These are phyloP conservation scores for Magnaporthiopsis rhizophila DNA, from an alignment of 2,329 filamentous ascomycete genomes.

Conservation along the genomic window DNA sequence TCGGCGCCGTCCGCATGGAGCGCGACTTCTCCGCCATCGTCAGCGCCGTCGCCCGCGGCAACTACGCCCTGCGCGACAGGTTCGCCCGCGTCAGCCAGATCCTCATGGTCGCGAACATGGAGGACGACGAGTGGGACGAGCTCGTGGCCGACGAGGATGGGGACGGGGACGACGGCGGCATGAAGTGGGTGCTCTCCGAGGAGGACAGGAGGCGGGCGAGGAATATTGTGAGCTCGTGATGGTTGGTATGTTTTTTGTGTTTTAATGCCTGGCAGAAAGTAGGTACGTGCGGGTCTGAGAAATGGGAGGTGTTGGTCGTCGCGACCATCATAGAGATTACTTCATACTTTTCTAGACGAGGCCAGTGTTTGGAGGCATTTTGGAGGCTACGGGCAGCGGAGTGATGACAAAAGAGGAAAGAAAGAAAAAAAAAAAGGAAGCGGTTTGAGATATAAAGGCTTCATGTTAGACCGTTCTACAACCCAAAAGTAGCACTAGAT, in stretches of 20 bases:
- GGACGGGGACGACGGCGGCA: constrained; percentile 40
- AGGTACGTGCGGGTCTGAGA: no score
- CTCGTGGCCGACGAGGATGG: constrained; percentile 25
- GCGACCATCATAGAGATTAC: no score
- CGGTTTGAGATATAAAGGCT: background rate
- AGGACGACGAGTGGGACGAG: constrained; percentile 92
- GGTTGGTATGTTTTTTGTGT: background rate
- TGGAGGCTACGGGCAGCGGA: background rate
- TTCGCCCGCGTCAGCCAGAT: constrained; percentile 75
- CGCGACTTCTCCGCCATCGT: constrained; percentile 75
- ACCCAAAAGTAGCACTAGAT: background rate
- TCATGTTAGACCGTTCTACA: background rate
- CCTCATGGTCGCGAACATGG: constrained; percentile 84
- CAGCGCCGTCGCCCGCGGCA: constrained; percentile 55
- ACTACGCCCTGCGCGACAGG: constrained; percentile 69
- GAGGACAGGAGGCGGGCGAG: constrained; percentile 70
- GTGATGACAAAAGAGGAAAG: background rate
- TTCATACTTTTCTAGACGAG: background rate
- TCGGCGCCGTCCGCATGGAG: constrained; percentile 75
- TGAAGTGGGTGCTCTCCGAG: constrained; percentile 62
- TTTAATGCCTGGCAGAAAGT: no score
- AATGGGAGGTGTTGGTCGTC: no score
- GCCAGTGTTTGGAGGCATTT: background rate
- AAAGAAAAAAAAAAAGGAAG: no score
- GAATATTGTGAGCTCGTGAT: constrained; percentile 47